Evolutionary conservation across 1,284 basidiomycete species (phyloP), one percentile per base, ranked within the genome.

Genomic region (Tylopilus sp.): DNA sequence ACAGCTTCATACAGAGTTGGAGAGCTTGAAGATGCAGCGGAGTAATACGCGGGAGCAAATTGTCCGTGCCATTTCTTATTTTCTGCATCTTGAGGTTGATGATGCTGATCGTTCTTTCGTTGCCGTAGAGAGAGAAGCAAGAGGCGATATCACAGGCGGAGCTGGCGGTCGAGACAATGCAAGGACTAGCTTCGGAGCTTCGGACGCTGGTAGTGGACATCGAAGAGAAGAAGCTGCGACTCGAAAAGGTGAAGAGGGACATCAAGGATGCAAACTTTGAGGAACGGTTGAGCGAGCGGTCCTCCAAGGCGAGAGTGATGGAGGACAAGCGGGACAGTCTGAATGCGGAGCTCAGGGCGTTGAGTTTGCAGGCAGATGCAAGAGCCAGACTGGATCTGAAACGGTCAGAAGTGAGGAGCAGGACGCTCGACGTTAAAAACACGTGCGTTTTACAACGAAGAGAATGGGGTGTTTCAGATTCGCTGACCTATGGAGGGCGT

Each of bases 331-430:
- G 89, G 23, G 92, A 96, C 28, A 69, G 71, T 21, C 69, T 94
- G 48, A 91, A 84, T 49, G 58, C 69, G 1, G 94, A 98, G 58
- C 74, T 96, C 40, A 78, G 81, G 29, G 70, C 75, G 1, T 69
- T 97, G 51, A 93, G 86, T 60, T 65, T 82, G 33, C 92, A 97
- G 63, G 86, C 91, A 0, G 90, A 95, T 54, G 74, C 82, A 1
- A 77, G 95, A 33, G 93, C 94, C 1, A 86, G 84, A 58, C 69
- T 98, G 39, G 81, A 86, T 34, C 66, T 97, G 53, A 91, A 92
- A 64, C 75, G 83, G 51, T 73, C 72, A 0, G 90, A 94, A 55
- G 64, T 84, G 29, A 78, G 76, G 60, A 76, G 73, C 48, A 92
- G 89, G 70, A 71, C 72, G 18, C 70, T 71, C 15, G 86, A 91